Evolutionary conservation across 495 filamentous ascomycete genomes (phyloP).

Genomic region (Podospora sp.): DNA sequence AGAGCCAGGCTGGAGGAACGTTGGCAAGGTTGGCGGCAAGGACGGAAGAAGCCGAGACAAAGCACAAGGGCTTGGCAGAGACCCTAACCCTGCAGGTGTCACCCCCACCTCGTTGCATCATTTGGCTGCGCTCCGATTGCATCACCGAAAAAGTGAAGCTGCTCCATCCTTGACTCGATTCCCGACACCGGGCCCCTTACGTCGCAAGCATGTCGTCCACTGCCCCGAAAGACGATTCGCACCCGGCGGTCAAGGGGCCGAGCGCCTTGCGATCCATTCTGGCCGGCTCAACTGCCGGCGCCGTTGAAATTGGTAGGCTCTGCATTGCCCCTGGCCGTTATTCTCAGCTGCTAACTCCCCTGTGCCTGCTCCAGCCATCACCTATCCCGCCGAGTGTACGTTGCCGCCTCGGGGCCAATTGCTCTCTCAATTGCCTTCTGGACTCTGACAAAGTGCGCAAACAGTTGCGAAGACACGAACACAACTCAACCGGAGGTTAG

Average conservation of each 20-base stretch:
- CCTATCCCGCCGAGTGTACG: slow-evolving; percentile 95
- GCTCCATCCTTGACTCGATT: slow-evolving; percentile 1
- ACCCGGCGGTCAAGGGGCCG: slow-evolving; percentile 57
- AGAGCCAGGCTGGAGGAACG: too few relatives aligned
- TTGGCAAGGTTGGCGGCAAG: too few relatives aligned
- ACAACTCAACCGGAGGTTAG: slow-evolving; percentile 86
- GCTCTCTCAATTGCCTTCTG: neutral
- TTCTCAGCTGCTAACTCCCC: slow-evolving; percentile 1
- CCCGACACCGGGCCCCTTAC: slow-evolving; percentile 1
- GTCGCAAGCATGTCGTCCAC: slow-evolving; percentile 34
- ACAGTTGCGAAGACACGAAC: slow-evolving; percentile 89
- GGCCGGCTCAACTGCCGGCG: slow-evolving; percentile 87
- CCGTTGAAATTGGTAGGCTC: slow-evolving; percentile 82
- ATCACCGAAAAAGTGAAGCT: slow-evolving; percentile 8
- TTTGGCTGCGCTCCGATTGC: neutral
- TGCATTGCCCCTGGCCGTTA: slow-evolving; percentile 11
- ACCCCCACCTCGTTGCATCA: neutral
- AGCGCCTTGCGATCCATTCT: slow-evolving; percentile 83
- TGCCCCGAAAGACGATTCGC: slow-evolving; percentile 30
- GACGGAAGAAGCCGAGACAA: too few relatives aligned
- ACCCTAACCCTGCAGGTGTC: neutral
- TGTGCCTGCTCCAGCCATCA: slow-evolving; percentile 69
- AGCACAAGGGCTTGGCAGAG: neutral
- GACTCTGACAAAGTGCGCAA: slow-evolving; percentile 20
- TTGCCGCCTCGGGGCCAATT: slow-evolving; percentile 19